Percentiles rank a stretch among this genome's conserved stretches.
These are phyloP conservation scores for Zygosaccharomyces sapae DNA, from an alignment of 1,139 yeast genomes.

Conservation along the genomic window DNA sequence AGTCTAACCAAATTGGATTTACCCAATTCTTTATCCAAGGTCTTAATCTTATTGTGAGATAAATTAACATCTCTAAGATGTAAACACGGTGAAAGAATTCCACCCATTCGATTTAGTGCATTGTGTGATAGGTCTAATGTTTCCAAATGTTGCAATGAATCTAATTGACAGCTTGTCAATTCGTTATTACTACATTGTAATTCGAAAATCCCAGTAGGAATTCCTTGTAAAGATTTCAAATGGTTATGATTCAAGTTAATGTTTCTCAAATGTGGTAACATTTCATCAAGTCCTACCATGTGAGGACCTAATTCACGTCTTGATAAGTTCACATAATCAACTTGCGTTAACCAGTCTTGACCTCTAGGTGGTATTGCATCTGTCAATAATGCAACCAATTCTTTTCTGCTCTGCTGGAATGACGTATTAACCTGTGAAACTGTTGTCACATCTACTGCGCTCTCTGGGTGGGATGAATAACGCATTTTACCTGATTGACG, in stretches of 20 bases:
- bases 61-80: conserved; percentile 25
- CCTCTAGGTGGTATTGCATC: conserved; percentile 18
- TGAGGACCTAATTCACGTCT: conserved; percentile 15
- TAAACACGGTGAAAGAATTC: conserved; percentile 17
- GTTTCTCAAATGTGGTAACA: conserved; percentile 24
- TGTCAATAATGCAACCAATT: conserved; percentile 25
- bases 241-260: conserved; percentile 22
- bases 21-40: conserved; percentile 24
- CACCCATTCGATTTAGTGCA: conserved; percentile 19
- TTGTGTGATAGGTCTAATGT: conserved; percentile 24
- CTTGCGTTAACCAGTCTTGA: conserved; percentile 9
- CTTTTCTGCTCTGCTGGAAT: conserved; percentile 24
- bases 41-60: conserved; percentile 25
- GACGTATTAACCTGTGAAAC: conserved; percentile 25
- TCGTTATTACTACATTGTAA: conserved; percentile 21
- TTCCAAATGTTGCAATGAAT: conserved; percentile 25
- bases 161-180: conserved; percentile 19
- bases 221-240: conserved; percentile 21
- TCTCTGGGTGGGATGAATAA: background rate
- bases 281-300: conserved; percentile 22
- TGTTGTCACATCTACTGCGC: conserved; percentile 22
- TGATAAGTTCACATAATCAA: conserved; percentile 16
- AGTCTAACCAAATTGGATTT: conserved; percentile 18
- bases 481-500: background rate
- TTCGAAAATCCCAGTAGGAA: conserved; percentile 17